A percentile compares a stretch with the other conserved stretches of the same genome.
Evolutionary conservation across 257 asterid species (phyloP).

Genomic region (Ilex aquifolium): DNA sequence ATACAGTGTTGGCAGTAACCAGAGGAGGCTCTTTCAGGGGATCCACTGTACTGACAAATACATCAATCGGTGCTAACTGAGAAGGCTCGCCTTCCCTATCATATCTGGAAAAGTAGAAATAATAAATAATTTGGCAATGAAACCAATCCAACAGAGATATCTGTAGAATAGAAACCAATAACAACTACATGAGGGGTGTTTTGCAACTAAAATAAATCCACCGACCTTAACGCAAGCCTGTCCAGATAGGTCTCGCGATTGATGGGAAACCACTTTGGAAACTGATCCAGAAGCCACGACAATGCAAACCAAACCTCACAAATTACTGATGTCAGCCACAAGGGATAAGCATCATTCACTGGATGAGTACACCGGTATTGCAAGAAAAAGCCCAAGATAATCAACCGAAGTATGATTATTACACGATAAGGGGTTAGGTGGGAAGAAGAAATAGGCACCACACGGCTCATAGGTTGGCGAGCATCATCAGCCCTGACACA

Average conservation of each 20-base stretch:
- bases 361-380: slow-evolving; percentile 67
- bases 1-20: slow-evolving; percentile 43
- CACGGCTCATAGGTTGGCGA: slow-evolving; percentile 71
- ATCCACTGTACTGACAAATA: slow-evolving; percentile 54
- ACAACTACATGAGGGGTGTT: not conserved
- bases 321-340: slow-evolving; percentile 68
- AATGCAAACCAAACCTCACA: slow-evolving; percentile 76
- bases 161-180: not conserved
- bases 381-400: slow-evolving; percentile 62
- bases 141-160: not conserved
- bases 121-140: not conserved
- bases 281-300: slow-evolving; percentile 71
- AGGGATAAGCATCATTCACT: slow-evolving; percentile 61
- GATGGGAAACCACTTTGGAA: slow-evolving; percentile 68
- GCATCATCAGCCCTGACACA: slow-evolving; percentile 58
- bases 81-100: slow-evolving; percentile 74
- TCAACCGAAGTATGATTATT: slow-evolving; percentile 53
- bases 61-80: slow-evolving; percentile 57
- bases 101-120: slow-evolving; percentile 30
- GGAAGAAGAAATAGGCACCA: slow-evolving; percentile 50
- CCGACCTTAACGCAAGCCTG: slow-evolving; percentile 60
- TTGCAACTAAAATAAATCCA: not conserved
- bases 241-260: slow-evolving; percentile 65
- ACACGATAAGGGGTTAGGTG: slow-evolving; percentile 62
- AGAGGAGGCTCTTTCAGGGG: slow-evolving; percentile 53